Evolutionary conservation across 2,329 filamentous ascomycete genomes (phyloP).

Genomic region (Triangularia verruculosa): DNA sequence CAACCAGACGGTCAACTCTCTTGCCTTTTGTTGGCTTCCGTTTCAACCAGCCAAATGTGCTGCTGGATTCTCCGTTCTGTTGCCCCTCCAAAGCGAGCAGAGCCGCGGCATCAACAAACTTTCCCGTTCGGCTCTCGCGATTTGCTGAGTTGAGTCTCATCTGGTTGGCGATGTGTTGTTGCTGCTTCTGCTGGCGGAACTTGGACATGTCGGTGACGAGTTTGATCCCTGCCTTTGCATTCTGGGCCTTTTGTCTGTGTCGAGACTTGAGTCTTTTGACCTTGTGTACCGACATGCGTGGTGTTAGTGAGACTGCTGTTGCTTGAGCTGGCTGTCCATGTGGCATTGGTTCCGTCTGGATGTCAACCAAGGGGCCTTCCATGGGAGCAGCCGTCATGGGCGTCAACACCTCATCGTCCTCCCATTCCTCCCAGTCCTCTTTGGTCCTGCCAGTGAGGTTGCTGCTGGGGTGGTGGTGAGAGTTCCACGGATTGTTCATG

Average conservation of each 20-base stretch:
- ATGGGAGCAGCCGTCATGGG: conserved; percentile 36
- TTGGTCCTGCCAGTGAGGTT: conserved; percentile 25
- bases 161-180: conserved; percentile 30
- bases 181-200: conserved; percentile 42
- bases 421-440: conserved; percentile 55
- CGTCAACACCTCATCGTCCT: conserved; percentile 45
- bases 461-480: conserved; percentile 22
- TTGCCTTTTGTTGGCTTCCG: conserved; percentile 36
- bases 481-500: conserved; percentile 29
- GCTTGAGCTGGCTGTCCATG: conserved; percentile 7
- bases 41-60: conserved; percentile 56
- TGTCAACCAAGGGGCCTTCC: conserved; percentile 33
- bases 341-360: conserved; percentile 8
- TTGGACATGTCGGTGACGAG: conserved; percentile 67
- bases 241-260: conserved; percentile 58
- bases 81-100: conserved; percentile 58
- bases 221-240: conserved; percentile 61
- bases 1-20: conserved; percentile 27
- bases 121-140: conserved; percentile 35
- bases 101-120: conserved; percentile 58
- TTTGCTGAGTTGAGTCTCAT: conserved; percentile 25
- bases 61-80: conserved; percentile 51
- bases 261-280: conserved; percentile 54
- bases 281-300: conserved; percentile 38
- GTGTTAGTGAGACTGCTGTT: conserved; percentile 27